Percentiles rank a stretch among this genome's conserved stretches.
Evolutionary conservation across 2,329 filamentous ascomycete species (phyloP).

Genomic region (Ophiostoma perfectum): DNA sequence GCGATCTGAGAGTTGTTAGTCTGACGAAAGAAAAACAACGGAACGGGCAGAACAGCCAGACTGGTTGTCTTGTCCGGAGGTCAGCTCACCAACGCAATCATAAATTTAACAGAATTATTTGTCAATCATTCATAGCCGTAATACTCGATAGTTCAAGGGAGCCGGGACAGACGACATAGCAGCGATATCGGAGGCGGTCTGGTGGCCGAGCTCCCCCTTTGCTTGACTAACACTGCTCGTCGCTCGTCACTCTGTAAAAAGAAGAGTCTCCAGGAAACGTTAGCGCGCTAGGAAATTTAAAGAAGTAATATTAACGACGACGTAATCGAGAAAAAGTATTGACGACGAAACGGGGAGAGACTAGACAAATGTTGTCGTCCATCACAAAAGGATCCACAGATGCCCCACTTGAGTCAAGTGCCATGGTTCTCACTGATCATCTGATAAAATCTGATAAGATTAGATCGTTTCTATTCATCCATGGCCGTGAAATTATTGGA

Average conservation of each 20-base stretch:
- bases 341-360: not conserved
- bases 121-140: too few relatives aligned
- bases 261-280: not conserved
- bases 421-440: constrained; percentile 23
- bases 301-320: constrained; percentile 6
- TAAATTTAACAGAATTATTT: not conserved
- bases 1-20: not conserved
- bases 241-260: not conserved
- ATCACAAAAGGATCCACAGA: not conserved
- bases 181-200: constrained; percentile 1
- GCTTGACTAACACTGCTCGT: not conserved
- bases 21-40: not conserved
- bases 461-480: constrained; percentile 10
- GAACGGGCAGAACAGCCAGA: not conserved
- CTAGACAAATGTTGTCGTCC: not conserved
- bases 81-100: not conserved
- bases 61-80: not conserved
- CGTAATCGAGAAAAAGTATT: not conserved
- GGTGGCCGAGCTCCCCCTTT: not conserved
- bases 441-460: constrained; percentile 28
- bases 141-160: too few relatives aligned
- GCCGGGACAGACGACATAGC: too few relatives aligned
- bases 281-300: not conserved
- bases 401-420: not conserved
- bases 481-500: not conserved